Conservation (phyloP, 1,284 basidiomycete genomes). For the Hemileia vastatrix region DNA sequence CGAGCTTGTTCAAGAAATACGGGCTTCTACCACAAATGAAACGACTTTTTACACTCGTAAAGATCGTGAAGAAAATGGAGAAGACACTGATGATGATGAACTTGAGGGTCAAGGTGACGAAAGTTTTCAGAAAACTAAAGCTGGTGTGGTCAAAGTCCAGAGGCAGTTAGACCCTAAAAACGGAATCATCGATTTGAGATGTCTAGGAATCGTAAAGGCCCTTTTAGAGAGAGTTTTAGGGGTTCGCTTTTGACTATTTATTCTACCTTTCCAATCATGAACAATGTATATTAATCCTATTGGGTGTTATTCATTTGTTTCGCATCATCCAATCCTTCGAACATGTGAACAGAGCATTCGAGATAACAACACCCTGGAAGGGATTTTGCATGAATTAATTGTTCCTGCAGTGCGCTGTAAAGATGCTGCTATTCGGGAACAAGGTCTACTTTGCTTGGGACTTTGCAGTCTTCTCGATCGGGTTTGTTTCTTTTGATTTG, state of each 20-base stretch:
- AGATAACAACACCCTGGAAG: constrained; percentile 86
- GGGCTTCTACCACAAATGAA: constrained; percentile 49
- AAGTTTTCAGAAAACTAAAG: constrained; percentile 15
- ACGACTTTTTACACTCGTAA: constrained; percentile 28
- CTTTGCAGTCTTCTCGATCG: constrained; percentile 81
- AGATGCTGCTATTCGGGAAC: constrained; percentile 70
- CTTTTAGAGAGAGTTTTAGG: constrained; percentile 85
- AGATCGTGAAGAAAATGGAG: constrained; percentile 22
- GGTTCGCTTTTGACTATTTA: constrained; percentile 49
- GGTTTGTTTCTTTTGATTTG: constrained; percentile 40
- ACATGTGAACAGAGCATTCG: constrained; percentile 59
- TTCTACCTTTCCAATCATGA: neutral
- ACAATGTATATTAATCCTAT: neutral
- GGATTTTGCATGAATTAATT: constrained; percentile 78
- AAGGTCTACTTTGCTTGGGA: constrained; percentile 73
- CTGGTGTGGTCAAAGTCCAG: constrained; percentile 11
- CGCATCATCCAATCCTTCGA: neutral
- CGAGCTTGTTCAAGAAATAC: constrained; percentile 78
- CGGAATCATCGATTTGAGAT: constrained; percentile 62
- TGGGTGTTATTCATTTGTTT: neutral
- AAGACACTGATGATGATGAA: constrained; percentile 14
- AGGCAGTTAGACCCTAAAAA: constrained; percentile 50
- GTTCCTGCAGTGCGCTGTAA: constrained; percentile 82
- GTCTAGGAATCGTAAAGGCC: constrained; percentile 75
- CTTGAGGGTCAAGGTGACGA: constrained; percentile 19